Base-by-base conservation (phyloP, 2,329 filamentous ascomycete species). In the Verticillium isaacii region DNA sequence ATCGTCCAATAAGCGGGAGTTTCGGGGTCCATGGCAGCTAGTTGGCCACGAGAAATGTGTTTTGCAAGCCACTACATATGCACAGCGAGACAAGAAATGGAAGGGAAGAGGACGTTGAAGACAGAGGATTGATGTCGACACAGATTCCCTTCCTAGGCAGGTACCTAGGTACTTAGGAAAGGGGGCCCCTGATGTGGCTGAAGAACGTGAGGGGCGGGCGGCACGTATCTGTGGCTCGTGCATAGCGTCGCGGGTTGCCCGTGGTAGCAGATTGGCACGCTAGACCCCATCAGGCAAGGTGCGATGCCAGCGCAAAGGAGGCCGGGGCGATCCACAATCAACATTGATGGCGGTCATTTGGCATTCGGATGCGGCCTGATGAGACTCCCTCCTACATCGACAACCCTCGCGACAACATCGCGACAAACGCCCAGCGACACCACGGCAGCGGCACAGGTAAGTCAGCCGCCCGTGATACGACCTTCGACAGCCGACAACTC, bases 301-400 rank as follows among this genome's bases (percentile, higher is more conserved):
- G 63, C 45, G n/a, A 58, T 66, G 63, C 64, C 63, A 63, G 59
- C 59, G 61, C 62, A 64, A 50, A 61, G 64, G 62, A 61, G 62
- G 62, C 62, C 64, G 64, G 64, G 58, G 62, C 50, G 58, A 63
- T 60, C 64, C 64, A 66, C 61, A 65, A 65, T 65, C 64, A 65
- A 65, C 64, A 65, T 64, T 64, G 61, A 54, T 52, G 56, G 62
- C 60, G 59, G 61, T 62, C 63, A 62, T 37, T 52, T 56, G 32
- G 25, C 23, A 11, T 56, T 45, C 41, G 41, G 41, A 50, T 50
- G 41, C 41, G 41, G 41, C 41, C 41, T 50, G 41, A 50, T 23
- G 41, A 50, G 41, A 50, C 54, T 59, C 56, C 57, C 60, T 64
- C 45, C 59, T 25, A 56, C 64, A 60, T 57, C 62, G 64, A 64